Evolutionary conservation across 2,329 filamentous ascomycete species (phyloP).

Genomic region (Colletotrichum truncatum): DNA sequence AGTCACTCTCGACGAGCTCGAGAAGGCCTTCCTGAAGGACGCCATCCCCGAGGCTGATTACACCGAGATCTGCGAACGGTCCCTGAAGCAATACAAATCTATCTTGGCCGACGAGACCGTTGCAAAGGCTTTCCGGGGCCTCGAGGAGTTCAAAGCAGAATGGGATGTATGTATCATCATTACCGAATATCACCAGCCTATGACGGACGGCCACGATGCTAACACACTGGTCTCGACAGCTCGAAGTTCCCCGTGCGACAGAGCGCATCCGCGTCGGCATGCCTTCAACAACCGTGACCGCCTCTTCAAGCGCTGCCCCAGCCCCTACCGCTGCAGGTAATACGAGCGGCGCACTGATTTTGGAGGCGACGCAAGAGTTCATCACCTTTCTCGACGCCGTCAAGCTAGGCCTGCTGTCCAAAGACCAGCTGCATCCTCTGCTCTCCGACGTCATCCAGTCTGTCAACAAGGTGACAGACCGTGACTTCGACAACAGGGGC

Average conservation of each 20-base stretch:
- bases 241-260: conserved; percentile 93
- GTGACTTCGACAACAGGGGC: conserved; percentile 92
- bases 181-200: neutral
- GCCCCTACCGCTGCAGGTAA: conserved; percentile 52
- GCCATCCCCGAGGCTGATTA: conserved; percentile 92
- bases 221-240: conserved; percentile 56
- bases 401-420: conserved; percentile 89
- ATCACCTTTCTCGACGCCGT: conserved; percentile 97
- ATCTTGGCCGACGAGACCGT: conserved; percentile 91
- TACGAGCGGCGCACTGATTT: conserved; percentile 74
- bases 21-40: conserved; percentile 97
- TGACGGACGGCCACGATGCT: neutral
- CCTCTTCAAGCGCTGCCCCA: conserved; percentile 55
- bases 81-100: conserved; percentile 96
- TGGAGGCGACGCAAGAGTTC: conserved; percentile 96
- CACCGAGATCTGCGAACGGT: conserved; percentile 92
- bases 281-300: conserved; percentile 80
- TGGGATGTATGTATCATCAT: conserved; percentile 78
- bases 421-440: conserved; percentile 95
- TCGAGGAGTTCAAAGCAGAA: conserved; percentile 90
- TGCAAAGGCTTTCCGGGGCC: conserved; percentile 83
- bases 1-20: conserved; percentile 91
- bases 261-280: conserved; percentile 93
- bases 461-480: conserved; percentile 95
- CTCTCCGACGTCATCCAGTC: conserved; percentile 96